A percentile compares a stretch with the other conserved stretches of the same genome.
Evolutionary conservation across 148 eudicot species (phyloP).

Genomic region (Rhododendron mucronatum): DNA sequence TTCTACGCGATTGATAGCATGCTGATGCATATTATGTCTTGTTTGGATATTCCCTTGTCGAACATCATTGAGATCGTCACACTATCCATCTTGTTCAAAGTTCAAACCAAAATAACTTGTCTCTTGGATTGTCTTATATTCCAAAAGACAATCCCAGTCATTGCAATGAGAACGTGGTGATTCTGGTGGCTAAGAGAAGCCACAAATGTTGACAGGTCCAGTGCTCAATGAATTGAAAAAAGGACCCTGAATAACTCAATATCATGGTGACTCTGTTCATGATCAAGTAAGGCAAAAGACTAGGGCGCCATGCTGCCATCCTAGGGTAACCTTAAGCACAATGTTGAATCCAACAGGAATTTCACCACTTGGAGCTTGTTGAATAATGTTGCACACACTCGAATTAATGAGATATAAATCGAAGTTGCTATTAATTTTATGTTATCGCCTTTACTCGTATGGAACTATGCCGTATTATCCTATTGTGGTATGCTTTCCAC

Average conservation of each 20-base stretch:
- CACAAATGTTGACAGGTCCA: not conserved
- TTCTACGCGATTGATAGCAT: not conserved
- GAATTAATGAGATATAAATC: not conserved
- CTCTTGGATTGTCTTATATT: not conserved
- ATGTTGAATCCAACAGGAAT: not conserved
- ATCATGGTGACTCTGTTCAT: not conserved
- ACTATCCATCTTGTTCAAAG: not conserved
- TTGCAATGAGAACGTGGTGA: not conserved
- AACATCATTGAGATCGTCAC: not conserved
- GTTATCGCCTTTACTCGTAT: not conserved
- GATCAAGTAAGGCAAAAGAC: not conserved
- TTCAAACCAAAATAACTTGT: not conserved
- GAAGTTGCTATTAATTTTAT: not conserved
- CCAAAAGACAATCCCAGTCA: not conserved
- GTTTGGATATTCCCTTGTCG: not conserved
- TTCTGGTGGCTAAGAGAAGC: not conserved
- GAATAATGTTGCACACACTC: not conserved
- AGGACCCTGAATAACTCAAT: not conserved
- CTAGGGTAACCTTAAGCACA: not conserved
- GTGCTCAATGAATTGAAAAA: not conserved
- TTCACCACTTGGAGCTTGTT: not conserved
- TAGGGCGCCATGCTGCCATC: not conserved
- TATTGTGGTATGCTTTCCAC: not conserved
- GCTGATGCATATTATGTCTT: not conserved
- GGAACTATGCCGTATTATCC: not conserved